These are phyloP conservation scores for Kwoniella bestiolae DNA, from an alignment of 768 basidiomycete genomes.

Conservation along the genomic window DNA sequence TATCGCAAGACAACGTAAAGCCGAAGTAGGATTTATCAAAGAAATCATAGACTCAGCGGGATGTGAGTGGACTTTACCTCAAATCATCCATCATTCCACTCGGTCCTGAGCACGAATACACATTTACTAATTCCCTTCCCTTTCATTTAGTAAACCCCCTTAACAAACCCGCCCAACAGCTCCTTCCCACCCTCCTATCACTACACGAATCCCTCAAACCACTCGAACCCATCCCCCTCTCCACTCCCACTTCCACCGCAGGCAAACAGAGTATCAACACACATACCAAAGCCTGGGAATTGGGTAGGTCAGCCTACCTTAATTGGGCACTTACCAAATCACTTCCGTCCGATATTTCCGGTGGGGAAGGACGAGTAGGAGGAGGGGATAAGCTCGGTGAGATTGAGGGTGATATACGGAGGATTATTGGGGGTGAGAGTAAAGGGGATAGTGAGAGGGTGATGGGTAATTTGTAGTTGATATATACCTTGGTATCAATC, in stretches of 20 bases:
- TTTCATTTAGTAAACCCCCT: constrained; percentile 44
- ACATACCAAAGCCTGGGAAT: constrained; percentile 78
- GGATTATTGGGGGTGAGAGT: constrained; percentile 2
- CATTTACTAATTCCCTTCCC: no score
- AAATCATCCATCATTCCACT: no score
- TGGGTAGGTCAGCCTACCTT: constrained; percentile 71
- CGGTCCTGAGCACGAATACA: not conserved
- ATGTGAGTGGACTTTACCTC: constrained; percentile 46
- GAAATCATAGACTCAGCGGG: constrained; percentile 40
- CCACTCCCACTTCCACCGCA: constrained; percentile 54
- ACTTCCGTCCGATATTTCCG: constrained; percentile 40
- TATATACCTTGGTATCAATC: no score
- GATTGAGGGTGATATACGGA: constrained; percentile 29
- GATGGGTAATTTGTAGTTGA: not conserved
- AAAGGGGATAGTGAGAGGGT: constrained; percentile 17
- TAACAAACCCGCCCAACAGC: constrained; percentile 19
- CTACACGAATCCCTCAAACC: constrained; percentile 60
- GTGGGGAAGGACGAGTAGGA: not conserved
- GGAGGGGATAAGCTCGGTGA: constrained; percentile 20
- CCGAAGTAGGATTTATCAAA: constrained; percentile 51
- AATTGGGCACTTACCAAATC: constrained; percentile 74
- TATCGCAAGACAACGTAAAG: constrained; percentile 57
- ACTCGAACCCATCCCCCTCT: constrained; percentile 65
- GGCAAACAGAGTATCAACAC: constrained; percentile 52
- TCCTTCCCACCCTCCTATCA: constrained; percentile 52